phyloP scores from a whole-genome alignment of 495 filamentous ascomycete species.

The Viridothelium virens region DNA sequence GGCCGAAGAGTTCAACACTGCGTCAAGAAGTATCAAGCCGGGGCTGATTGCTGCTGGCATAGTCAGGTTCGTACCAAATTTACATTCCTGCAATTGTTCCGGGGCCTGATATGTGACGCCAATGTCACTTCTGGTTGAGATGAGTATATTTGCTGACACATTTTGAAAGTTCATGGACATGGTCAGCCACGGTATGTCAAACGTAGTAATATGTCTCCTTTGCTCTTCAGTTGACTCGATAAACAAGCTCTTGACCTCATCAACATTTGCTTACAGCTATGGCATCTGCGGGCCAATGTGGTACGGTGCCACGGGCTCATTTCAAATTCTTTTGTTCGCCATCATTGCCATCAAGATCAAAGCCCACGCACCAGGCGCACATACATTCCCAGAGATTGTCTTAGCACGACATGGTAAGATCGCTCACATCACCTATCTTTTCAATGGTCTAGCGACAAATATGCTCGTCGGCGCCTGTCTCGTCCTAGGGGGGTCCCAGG shows the following conservation, averaged over 20 bases:
- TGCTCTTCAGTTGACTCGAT: too few relatives aligned
- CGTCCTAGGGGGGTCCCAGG: constrained; percentile 37
- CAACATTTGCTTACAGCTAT: constrained; percentile 44
- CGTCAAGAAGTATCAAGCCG: constrained; percentile 42
- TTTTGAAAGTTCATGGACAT: constrained; percentile 22
- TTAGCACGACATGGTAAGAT: constrained; percentile 34
- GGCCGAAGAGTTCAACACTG: constrained; percentile 47
- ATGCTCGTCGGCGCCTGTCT: constrained; percentile 39
- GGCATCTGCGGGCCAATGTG: constrained; percentile 45
- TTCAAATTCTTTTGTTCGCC: constrained; percentile 40
- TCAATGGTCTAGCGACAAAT: constrained; percentile 41
- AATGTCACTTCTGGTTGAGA: constrained; percentile 7
- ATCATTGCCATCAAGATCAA: constrained; percentile 41
- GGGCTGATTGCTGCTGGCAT: constrained; percentile 45
- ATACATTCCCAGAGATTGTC: constrained; percentile 40
- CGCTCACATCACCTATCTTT: constrained; percentile 39
- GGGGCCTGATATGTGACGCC: too few relatives aligned
- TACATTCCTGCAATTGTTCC: too few relatives aligned
- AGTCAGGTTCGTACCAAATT: constrained; percentile 22
- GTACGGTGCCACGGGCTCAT: constrained; percentile 39
- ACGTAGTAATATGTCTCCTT: not conserved
- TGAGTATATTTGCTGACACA: not conserved
- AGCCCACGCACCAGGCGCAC: constrained; percentile 35
- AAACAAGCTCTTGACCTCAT: constrained; percentile 37
- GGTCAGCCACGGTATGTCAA: constrained; percentile 17